These are phyloP conservation scores for Lecanicillium sp. DNA, from an alignment of 2,329 filamentous ascomycete genomes.

Conservation along the genomic window DNA sequence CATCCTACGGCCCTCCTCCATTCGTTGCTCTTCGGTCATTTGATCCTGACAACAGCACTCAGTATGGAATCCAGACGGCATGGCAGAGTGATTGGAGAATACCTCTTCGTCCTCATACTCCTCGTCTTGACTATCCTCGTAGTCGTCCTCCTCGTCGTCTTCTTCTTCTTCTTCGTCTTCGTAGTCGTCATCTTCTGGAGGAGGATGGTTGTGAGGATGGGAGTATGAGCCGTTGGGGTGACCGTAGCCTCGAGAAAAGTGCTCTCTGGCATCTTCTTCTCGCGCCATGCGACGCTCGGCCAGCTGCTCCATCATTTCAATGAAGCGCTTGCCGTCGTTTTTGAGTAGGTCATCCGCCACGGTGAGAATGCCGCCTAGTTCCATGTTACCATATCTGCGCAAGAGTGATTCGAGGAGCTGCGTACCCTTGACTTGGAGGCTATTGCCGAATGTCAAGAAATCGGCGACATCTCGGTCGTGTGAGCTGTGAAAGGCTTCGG, in stretches of 20 bases:
- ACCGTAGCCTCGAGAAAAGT: constrained; percentile 50
- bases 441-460: constrained; percentile 97
- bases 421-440: constrained; percentile 83
- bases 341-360: constrained; percentile 97
- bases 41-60: constrained; percentile 61
- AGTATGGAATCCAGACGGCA: constrained; percentile 32
- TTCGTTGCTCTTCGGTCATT: constrained; percentile 96
- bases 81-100: constrained; percentile 35
- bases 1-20: constrained; percentile 98
- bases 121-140: constrained; percentile 53
- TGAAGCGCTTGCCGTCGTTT: constrained; percentile 98
- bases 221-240: constrained; percentile 54
- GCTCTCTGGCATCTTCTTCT: constrained; percentile 71
- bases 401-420: constrained; percentile 35
- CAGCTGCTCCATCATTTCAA: constrained; percentile 99
- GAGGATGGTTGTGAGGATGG: constrained; percentile 61
- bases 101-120: constrained; percentile 76
- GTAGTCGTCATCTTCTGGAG: constrained; percentile 69
- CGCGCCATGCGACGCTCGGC: constrained; percentile 95
- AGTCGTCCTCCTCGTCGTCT: constrained; percentile 47
- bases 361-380: constrained; percentile 88
- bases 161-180: constrained; percentile 57
- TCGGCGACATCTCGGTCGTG: constrained; percentile 64
- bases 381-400: constrained; percentile 37
- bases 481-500: constrained; percentile 58